Evolutionary conservation across 2,329 filamentous ascomycete species (phyloP), one percentile per base, ranked within the genome.

Genomic region (Allantophomopsis lycopodina): DNA sequence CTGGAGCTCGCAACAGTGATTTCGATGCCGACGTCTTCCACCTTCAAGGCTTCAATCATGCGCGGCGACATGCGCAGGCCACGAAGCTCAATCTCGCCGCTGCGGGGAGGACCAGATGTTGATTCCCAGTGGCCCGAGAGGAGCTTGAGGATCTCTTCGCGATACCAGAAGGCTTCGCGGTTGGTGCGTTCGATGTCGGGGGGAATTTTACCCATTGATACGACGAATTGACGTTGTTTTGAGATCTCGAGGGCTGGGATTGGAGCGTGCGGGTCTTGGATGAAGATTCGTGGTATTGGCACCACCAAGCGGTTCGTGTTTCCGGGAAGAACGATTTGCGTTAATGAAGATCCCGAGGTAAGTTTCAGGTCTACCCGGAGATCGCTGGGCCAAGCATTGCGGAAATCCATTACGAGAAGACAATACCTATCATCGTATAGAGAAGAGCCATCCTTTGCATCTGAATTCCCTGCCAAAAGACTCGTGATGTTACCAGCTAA

Each of bases 121-220:
- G 74, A 75, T 40, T 65, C 73, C 88, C 88, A 95, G 0, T 68
- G 73, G 0, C 80, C 86, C 18, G 68, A 69, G 8, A 94, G 61
- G 33, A 68, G 66, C 43, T 81, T 78, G 3, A 95, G 69, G 2
- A 95, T 70, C 53, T 76, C 77, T 56, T 94, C 83, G 13, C 87
- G 76, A 57, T 86, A 94, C 88, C 88, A 95, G 56, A 95, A 95
- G 0, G 79, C 76, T 60, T 94, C 86, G 38, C 88, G 71, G 44
- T 71, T 81, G 11, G 77, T 73, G 28, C 83, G 74, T 60, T 95
- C 88, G 34, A 72, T 73, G 46, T 91, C 85, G 0, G 85, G 83
- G 0, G 82, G 79, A 41, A 88, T 75, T 50, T 83, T 83, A 53
- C 76, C 79, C 13, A 79, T 74, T 58, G 83, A 91, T 34, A 94